Evolutionary conservation across 2,329 filamentous ascomycete species (phyloP).

Genomic region (Camillea tinctor): DNA sequence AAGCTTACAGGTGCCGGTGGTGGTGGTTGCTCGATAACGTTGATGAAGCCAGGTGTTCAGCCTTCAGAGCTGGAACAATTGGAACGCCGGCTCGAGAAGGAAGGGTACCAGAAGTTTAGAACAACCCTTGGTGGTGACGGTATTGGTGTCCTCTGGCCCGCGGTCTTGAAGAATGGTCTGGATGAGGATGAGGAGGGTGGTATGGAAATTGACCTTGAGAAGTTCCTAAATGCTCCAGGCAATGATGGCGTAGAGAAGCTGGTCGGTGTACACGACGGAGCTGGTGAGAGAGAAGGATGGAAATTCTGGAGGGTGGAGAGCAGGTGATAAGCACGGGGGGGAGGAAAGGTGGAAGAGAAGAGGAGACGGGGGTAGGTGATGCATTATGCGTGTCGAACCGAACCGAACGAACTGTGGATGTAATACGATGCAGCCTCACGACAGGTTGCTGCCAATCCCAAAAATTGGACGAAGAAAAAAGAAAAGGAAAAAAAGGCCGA

Average conservation of each 20-base stretch:
- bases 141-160: constrained; percentile 91
- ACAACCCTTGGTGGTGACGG: constrained; percentile 91
- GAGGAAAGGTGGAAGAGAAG: background rate
- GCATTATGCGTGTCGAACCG: too few relatives aligned
- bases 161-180: constrained; percentile 81
- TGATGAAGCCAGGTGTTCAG: constrained; percentile 69
- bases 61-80: constrained; percentile 59
- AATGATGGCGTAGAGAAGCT: constrained; percentile 83
- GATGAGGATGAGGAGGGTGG: constrained; percentile 76
- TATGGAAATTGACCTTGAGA: constrained; percentile 88
- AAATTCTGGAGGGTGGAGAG: constrained; percentile 77
- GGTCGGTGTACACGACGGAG: constrained; percentile 73
- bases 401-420: too few relatives aligned
- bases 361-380: background rate
- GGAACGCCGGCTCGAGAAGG: constrained; percentile 62
- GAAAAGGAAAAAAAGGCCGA: too few relatives aligned
- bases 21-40: constrained; percentile 90
- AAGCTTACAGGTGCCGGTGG: constrained; percentile 96
- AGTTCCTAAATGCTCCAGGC: constrained; percentile 77
- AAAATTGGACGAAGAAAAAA: too few relatives aligned
- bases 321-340: constrained; percentile 21
- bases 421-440: too few relatives aligned
- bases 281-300: constrained; percentile 74
- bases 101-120: constrained; percentile 82
- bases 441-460: too few relatives aligned